These are phyloP conservation scores for Penicillium rolfsii DNA, from an alignment of 2,329 filamentous ascomycete genomes.

Conservation along the genomic window DNA sequence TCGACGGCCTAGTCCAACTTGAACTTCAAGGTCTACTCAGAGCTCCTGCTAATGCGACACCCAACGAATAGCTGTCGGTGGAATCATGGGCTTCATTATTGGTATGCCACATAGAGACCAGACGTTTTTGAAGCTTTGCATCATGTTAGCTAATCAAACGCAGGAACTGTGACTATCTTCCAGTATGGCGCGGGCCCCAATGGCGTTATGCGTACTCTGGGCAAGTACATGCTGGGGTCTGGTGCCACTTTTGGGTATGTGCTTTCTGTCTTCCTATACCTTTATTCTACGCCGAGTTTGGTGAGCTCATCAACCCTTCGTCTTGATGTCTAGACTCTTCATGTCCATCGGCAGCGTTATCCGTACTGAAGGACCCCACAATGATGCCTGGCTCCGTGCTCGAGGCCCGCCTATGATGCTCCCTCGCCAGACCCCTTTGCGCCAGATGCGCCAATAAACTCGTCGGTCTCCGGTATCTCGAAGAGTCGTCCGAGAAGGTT, in stretches of 20 bases:
- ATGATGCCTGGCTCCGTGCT: slow-evolving; percentile 74
- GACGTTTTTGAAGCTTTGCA: not conserved
- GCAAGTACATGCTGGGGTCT: slow-evolving; percentile 95
- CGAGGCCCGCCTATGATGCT: slow-evolving; percentile 74
- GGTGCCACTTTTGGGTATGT: slow-evolving; percentile 92
- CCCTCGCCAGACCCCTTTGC: slow-evolving; percentile 48
- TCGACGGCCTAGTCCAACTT: slow-evolving; percentile 3
- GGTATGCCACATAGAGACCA: slow-evolving; percentile 58
- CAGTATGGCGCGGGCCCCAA: slow-evolving; percentile 91
- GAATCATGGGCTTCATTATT: slow-evolving; percentile 97
- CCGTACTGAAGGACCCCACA: slow-evolving; percentile 81
- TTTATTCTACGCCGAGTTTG: not conserved
- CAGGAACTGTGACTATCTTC: slow-evolving; percentile 92
- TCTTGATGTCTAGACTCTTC: slow-evolving; percentile 68
- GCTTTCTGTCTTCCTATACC: not conserved
- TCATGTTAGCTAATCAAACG: slow-evolving; percentile 7
- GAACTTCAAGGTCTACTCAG: not conserved
- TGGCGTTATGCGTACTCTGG: slow-evolving; percentile 89
- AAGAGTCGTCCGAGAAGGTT: slow-evolving; percentile 19
- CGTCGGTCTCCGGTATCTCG: slow-evolving; percentile 7
- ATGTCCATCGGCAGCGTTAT: slow-evolving; percentile 99
- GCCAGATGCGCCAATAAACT: slow-evolving; percentile 37
- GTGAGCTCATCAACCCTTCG: slow-evolving; percentile 3
- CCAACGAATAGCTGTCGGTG: slow-evolving; percentile 73
- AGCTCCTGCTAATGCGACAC: slow-evolving; percentile 24